Conservation (phyloP, 345 rosid species). For the Anastatica hierochuntica region DNA sequence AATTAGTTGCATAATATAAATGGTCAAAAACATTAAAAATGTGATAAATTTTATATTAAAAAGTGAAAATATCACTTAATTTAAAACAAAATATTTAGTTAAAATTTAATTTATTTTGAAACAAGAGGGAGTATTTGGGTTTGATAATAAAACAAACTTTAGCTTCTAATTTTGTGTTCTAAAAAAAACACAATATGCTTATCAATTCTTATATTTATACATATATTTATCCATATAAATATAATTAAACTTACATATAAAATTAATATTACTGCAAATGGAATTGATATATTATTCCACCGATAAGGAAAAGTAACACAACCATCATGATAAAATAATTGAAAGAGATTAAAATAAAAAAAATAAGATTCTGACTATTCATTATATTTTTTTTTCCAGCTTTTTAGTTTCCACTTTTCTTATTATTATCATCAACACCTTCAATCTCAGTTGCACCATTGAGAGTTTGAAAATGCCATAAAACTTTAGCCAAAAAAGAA, state of each 20-base stretch:
- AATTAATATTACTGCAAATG: not conserved
- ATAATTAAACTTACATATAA: not conserved
- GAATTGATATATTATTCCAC: slow-evolving; percentile 9
- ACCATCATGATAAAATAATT: slow-evolving; percentile 18
- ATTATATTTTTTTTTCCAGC: slow-evolving; percentile 20
- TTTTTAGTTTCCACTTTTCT: slow-evolving; percentile 16
- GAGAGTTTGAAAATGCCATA: slow-evolving; percentile 32
- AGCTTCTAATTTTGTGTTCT: no score
- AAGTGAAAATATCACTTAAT: no score
- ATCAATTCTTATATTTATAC: not conserved
- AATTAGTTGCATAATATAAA: no score
- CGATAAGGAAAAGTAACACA: slow-evolving; percentile 10
- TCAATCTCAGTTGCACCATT: slow-evolving; percentile 28
- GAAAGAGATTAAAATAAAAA: slow-evolving; percentile 14
- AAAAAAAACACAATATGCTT: no score
- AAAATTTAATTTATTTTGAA: no score
- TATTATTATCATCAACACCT: slow-evolving; percentile 18
- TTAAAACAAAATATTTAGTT: no score
- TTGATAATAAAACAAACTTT: no score
- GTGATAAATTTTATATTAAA: no score
- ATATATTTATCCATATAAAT: not conserved
- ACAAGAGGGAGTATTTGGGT: no score
- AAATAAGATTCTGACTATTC: slow-evolving; percentile 10
- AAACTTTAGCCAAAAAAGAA: slow-evolving; percentile 16
- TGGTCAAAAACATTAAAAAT: no score